Percentiles rank a stretch among this genome's conserved stretches.
These are phyloP conservation scores for Beauveria scarabaeidicola DNA, from an alignment of 2,329 filamentous ascomycete species.

Conservation along the genomic window DNA sequence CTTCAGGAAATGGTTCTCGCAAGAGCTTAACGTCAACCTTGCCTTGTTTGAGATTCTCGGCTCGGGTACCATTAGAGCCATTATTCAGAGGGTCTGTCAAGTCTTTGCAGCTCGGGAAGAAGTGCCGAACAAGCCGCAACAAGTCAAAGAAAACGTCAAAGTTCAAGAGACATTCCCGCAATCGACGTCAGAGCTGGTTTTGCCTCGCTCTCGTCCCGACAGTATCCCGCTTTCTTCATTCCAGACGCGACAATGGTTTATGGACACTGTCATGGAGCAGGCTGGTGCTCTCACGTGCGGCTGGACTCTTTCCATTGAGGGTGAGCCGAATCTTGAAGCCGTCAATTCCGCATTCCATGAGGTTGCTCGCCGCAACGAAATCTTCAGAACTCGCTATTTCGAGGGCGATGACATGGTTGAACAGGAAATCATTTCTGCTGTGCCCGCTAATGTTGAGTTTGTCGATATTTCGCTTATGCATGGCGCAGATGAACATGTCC, in stretches of 20 bases:
- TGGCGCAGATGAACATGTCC: background rate
- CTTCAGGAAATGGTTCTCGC: constrained; percentile 4
- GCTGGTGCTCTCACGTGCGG: background rate
- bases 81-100: background rate
- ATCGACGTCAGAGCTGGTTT: background rate
- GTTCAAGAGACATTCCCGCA: background rate
- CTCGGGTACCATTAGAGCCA: background rate
- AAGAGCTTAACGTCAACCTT: background rate
- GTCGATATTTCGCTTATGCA: background rate
- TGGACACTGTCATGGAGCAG: constrained; percentile 1
- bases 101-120: background rate
- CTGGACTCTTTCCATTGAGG: background rate
- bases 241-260: constrained; percentile 2
- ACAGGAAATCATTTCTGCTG: background rate
- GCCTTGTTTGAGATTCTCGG: constrained; percentile 3
- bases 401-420: constrained; percentile 4
- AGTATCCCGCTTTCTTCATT: background rate
- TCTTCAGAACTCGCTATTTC: background rate
- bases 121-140: background rate
- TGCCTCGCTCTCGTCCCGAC: background rate
- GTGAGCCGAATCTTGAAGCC: background rate
- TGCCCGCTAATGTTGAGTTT: background rate
- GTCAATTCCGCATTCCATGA: background rate
- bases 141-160: background rate
- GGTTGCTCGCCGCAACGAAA: background rate